Evolutionary conservation across 108 stramenopile species (phyloP), one percentile per base, ranked within the genome.

Genomic region (Chaetoceros muelleri): DNA sequence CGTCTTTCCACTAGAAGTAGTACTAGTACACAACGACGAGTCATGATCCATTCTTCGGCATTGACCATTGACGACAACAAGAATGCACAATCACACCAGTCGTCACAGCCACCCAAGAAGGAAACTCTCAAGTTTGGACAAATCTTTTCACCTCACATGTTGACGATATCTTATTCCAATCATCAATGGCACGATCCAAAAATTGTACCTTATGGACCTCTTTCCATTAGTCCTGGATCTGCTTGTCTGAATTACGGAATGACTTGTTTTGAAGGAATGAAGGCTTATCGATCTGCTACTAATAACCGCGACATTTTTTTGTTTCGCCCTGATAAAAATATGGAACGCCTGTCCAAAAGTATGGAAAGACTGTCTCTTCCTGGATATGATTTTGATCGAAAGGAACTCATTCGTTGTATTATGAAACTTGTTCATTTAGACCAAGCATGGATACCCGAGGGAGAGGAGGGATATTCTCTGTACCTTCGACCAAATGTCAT

Each of bases 401-500:
- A 81, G 8, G 87, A 84, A 61, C 63, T 93, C 52, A 74, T 88
- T 30, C 53, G 75, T 22, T 87, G 87, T 63, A 91, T 96, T 64
- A 73, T 66, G 48, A 64, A 84, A 58, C 62, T 90, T 16, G 78
- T 92, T 0, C 70, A 70, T 30, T 26, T 87, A 48, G 95, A 98
- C 52, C 44, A 74, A 57, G 70, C 81, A 51, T 98, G 96, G 96
- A 90, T 98, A 27, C 95, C 96, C 10, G 53, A 82, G 19, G 94
- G 91, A 8, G n/a, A n/a, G n/a, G 89, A 90, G 59, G 96, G 96
- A n/a, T 96, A 96, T 62, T 89, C 91, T 16, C 68, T 96, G n/a
- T 98, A 98, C 73, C 56, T 98, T 45, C 86, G 97, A 20, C 97
- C 97, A 17, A 96, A 96, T 0, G 93, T 91, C 18, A 80, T 98